These are phyloP conservation scores for Cladosporium sp. DNA, from an alignment of 2,329 filamentous ascomycete genomes.

Conservation along the genomic window DNA sequence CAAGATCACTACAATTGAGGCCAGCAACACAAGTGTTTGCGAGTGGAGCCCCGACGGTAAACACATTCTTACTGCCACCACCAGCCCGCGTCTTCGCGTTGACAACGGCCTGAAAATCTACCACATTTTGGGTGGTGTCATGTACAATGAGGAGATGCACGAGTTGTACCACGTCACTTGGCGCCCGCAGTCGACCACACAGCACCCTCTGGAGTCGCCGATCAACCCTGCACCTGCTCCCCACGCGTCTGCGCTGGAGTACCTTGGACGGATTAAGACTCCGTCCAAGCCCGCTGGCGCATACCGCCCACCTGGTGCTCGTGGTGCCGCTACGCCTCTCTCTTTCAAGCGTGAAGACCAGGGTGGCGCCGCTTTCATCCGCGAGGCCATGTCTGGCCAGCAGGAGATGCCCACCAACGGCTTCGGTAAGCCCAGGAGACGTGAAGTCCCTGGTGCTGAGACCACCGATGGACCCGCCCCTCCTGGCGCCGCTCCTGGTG, in stretches of 20 bases:
- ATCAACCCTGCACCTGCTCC: constrained; percentile 72
- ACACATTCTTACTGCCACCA: constrained; percentile 96
- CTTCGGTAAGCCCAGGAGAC: constrained; percentile 73
- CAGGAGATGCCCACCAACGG: constrained; percentile 59
- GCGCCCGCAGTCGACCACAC: constrained; percentile 70
- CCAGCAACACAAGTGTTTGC: constrained; percentile 92
- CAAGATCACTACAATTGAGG: constrained; percentile 92
- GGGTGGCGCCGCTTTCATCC: constrained; percentile 83
- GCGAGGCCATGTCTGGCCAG: constrained; percentile 67
- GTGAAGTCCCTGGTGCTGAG: constrained; percentile 86
- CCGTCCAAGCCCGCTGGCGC: constrained; percentile 96
- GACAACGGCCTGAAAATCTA: constrained; percentile 96
- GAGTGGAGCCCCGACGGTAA: constrained; percentile 96
- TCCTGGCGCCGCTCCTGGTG: constrained; percentile 68
- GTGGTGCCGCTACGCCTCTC: constrained; percentile 82
- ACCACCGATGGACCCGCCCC: constrained; percentile 51
- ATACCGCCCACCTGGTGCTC: constrained; percentile 90
- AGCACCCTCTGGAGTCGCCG: constrained; percentile 60
- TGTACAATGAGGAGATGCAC: constrained; percentile 94
- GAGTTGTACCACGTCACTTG: constrained; percentile 88
- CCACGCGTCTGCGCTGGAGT: constrained; percentile 79
- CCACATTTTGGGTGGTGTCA: constrained; percentile 83
- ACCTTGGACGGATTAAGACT: constrained; percentile 84
- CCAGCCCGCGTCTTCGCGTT: constrained; percentile 88
- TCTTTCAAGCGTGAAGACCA: constrained; percentile 98